phyloP scores from a whole-genome alignment of 805 yeast species.

The Wickerhamiella domercqiae region DNA sequence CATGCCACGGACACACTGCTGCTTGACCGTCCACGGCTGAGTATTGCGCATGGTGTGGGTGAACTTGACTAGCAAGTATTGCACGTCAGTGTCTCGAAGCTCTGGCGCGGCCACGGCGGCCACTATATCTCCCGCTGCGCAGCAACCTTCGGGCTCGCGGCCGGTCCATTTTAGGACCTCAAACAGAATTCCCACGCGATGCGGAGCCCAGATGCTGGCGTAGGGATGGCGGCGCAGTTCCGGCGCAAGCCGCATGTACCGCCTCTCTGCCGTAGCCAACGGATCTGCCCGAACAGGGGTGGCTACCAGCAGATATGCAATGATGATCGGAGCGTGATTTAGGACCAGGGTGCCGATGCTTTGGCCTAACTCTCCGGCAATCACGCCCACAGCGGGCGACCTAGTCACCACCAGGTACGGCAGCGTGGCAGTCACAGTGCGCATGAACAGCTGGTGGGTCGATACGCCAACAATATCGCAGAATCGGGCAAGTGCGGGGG shows the following conservation, averaged over 20 bases:
- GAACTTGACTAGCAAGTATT: conserved; percentile 39
- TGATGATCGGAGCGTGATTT: conserved; percentile 22
- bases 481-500: conserved; percentile 43
- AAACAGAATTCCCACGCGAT: conserved; percentile 15
- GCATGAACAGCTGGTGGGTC: conserved; percentile 41
- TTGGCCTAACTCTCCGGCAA: conserved; percentile 38
- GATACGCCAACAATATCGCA: conserved; percentile 50
- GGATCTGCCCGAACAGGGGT: conserved; percentile 35
- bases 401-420: conserved; percentile 48
- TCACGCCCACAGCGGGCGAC: conserved; percentile 47
- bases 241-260: conserved; percentile 39
- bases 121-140: not conserved
- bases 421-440: conserved; percentile 59
- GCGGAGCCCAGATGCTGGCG: conserved; percentile 20
- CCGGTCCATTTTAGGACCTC: conserved; percentile 27
- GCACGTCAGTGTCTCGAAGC: not conserved
- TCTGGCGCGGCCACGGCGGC: not conserved
- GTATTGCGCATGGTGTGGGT: conserved; percentile 65
- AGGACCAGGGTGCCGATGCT: conserved; percentile 34
- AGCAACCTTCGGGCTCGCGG: not conserved
- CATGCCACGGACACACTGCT: conserved; percentile 58
- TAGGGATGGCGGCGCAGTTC: conserved; percentile 26
- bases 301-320: conserved; percentile 28
- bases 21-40: conserved; percentile 56
- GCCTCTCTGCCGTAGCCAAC: conserved; percentile 34